phyloP scores from a whole-genome alignment of 1,139 yeast species.

The Lodderomyces theae region DNA sequence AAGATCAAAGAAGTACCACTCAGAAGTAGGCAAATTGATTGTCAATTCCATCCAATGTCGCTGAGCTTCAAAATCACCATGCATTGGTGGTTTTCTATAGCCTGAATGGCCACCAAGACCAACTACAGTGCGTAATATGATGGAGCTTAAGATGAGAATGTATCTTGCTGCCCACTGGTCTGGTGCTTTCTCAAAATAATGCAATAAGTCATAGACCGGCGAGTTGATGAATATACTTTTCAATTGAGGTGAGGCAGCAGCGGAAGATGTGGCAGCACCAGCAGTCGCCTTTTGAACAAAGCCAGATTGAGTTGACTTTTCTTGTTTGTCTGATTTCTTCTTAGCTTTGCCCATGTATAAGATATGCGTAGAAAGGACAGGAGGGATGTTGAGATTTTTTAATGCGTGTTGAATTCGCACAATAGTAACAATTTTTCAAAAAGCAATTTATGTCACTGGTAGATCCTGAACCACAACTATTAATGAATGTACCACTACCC shows the following conservation, averaged over 20 bases:
- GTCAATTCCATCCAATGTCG: slow-evolving; percentile 98
- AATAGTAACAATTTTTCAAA: too few species aligned
- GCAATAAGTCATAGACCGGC: slow-evolving; percentile 41
- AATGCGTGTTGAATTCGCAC: too few species aligned
- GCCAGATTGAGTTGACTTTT: not conserved
- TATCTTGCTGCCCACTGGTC: slow-evolving; percentile 90
- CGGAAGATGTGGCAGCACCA: too few species aligned
- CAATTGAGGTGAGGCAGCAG: slow-evolving; percentile 1
- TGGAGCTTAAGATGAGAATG: slow-evolving; percentile 68
- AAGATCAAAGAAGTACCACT: slow-evolving; percentile 89
- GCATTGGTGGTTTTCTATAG: slow-evolving; percentile 63
- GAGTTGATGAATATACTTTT: slow-evolving; percentile 26
- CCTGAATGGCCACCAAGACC: slow-evolving; percentile 92
- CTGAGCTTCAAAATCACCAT: slow-evolving; percentile 97
- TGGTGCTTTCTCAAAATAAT: slow-evolving; percentile 54
- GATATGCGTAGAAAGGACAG: too few species aligned
- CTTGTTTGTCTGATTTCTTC: slow-evolving; percentile 7
- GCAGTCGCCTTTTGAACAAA: too few species aligned
- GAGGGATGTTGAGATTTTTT: too few species aligned
- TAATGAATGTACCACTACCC: too few species aligned
- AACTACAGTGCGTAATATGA: slow-evolving; percentile 77
- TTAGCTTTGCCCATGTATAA: slow-evolving; percentile 12
- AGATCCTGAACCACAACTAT: too few species aligned
- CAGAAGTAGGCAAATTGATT: slow-evolving; percentile 60
- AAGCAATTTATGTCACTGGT: too few species aligned